phyloP scores from a whole-genome alignment of 345 rosid species.

The Arabidopsis arenosa region DNA sequence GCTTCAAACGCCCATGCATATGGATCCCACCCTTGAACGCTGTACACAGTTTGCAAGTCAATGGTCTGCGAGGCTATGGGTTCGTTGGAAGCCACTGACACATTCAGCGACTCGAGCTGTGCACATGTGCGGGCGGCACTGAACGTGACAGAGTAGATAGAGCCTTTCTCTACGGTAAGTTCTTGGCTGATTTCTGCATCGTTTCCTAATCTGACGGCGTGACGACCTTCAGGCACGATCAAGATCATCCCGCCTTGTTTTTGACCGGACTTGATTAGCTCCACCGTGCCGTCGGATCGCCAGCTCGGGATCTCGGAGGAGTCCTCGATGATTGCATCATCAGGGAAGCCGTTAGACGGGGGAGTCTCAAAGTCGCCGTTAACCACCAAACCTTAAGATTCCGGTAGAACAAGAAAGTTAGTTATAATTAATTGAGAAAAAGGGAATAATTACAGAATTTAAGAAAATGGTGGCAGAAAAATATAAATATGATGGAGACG shows the following conservation, averaged over 20 bases:
- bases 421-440: not conserved
- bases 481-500: slow-evolving; percentile 24
- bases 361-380: slow-evolving; percentile 86
- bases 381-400: slow-evolving; percentile 57
- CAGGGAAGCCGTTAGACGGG: slow-evolving; percentile 68
- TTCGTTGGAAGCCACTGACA: slow-evolving; percentile 63
- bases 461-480: not conserved
- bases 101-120: slow-evolving; percentile 85
- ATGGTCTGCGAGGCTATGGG: slow-evolving; percentile 68
- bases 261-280: slow-evolving; percentile 78
- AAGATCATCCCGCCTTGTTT: slow-evolving; percentile 94
- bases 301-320: slow-evolving; percentile 68
- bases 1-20: slow-evolving; percentile 90
- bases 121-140: slow-evolving; percentile 98
- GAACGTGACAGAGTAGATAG: slow-evolving; percentile 78
- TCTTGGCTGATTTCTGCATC: slow-evolving; percentile 96
- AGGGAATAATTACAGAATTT: not conserved
- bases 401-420: not conserved
- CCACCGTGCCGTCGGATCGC: slow-evolving; percentile 70
- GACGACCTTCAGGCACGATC: slow-evolving; percentile 80
- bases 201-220: slow-evolving; percentile 84
- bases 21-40: slow-evolving; percentile 97
- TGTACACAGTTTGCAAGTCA: slow-evolving; percentile 85
- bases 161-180: slow-evolving; percentile 75
- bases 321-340: slow-evolving; percentile 53